A percentile compares a stretch with the other conserved stretches of the same genome.
phyloP scores from a whole-genome alignment of 2,329 filamentous ascomycete genomes.

The Cadophora sp. region DNA sequence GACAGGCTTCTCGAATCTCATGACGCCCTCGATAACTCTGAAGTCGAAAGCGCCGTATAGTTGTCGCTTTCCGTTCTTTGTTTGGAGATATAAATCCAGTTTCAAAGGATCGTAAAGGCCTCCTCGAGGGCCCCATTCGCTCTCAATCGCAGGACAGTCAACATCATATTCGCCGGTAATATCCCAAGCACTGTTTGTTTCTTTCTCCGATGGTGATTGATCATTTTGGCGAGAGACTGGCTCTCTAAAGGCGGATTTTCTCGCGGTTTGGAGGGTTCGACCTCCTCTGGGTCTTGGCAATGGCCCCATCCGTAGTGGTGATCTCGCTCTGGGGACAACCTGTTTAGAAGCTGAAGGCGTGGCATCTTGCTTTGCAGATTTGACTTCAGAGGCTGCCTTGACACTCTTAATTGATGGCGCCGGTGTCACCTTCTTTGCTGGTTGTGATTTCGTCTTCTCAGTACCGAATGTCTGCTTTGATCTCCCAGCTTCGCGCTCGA shows the following conservation, averaged over 20 bases:
- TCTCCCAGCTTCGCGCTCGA: constrained; percentile 24
- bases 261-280: neutral
- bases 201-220: neutral
- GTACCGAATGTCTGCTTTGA: constrained; percentile 19
- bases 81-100: constrained; percentile 30
- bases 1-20: constrained; percentile 35
- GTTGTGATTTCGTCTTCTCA: constrained; percentile 1
- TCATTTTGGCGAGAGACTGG: neutral
- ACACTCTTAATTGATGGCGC: neutral
- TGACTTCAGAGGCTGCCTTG: neutral
- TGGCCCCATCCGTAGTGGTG: constrained; percentile 26
- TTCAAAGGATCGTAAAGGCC: constrained; percentile 10
- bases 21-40: constrained; percentile 30
- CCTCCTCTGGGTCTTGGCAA: neutral
- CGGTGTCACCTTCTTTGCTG: neutral
- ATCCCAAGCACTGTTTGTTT: constrained; percentile 24
- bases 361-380: neutral
- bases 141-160: constrained; percentile 25
- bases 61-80: constrained; percentile 25
- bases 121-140: constrained; percentile 18
- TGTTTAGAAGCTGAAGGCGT: neutral
- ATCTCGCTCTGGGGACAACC: constrained; percentile 14
- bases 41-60: constrained; percentile 34
- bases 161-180: constrained; percentile 29
- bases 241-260: neutral